Base-by-base conservation (phyloP, 2,329 filamentous ascomycete species). In the Alternaria gaisen region DNA sequence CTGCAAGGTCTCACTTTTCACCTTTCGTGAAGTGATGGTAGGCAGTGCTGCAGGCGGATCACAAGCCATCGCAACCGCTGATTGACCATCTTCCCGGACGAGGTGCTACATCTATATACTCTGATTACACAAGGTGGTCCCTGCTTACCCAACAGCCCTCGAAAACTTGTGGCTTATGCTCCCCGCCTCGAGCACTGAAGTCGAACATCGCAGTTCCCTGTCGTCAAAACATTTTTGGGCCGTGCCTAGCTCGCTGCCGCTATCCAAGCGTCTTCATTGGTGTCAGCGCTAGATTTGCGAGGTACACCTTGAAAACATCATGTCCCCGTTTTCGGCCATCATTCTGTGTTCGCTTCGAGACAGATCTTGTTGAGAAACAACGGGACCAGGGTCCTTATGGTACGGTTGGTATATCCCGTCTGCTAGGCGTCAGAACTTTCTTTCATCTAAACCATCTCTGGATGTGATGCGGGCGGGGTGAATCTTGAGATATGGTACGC, bases 121-220 rank as follows among this genome's bases (percentile, higher is more conserved):
- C 36, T 59, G 40, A 53, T 61, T 61, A 64, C 64, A 59, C 60
- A 47, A 51, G 38, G 53, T 53, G 47, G 54, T 28, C 30, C 34
- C 34, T 53, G 53, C 61, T 66, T 60, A 64, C 71, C 65, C 66
- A 65, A 71, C 70, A 71, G 64, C 70, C 65, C 65, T 72, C 64
- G 70, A 72, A 50, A 26, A 54, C 60, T 44, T 41, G 54, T 65
- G 50, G 53, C 41, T 44, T 48, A 60, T 50, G 46, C 55, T 55
- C 56, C 47, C 44, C 44, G 56, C 56, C 54, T 51, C 61, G 53
- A 66, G 58, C 63, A 60, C 56, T 51, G 47, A 55, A 51, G 46
- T 50, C 20, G 32, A 36, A 36, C 3, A 50, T 22, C 3, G 34
- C 46, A 22, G 22, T 58, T 48, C 48, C 58, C 42, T 60, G 53